Conservation (phyloP, 2,329 filamentous ascomycete genomes). For the Neopestalotiopsis rosae region DNA sequence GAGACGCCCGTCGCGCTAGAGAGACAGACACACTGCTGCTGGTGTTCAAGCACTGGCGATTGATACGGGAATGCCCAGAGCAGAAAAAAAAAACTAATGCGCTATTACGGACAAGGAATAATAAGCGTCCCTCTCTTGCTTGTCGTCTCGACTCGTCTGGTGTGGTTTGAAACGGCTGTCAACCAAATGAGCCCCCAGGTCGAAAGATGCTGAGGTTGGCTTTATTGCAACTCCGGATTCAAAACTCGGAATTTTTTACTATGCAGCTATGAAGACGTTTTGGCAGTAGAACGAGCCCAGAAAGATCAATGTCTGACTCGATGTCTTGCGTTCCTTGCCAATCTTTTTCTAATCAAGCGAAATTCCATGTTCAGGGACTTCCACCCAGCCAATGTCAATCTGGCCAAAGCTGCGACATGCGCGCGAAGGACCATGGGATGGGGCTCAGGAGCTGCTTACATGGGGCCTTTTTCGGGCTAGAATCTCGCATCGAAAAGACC, state of each 20-base stretch:
- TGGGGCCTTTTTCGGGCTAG: not conserved
- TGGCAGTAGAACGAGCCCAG: not conserved
- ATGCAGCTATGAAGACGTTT: not conserved
- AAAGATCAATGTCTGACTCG: not conserved
- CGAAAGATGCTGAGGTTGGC: not conserved
- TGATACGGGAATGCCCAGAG: not conserved
- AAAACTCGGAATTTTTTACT: not conserved
- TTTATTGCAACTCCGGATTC: not conserved
- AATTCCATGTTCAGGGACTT: slow-evolving; percentile 8
- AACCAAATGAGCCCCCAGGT: not conserved
- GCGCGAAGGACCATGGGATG: not conserved
- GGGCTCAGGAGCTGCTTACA: not conserved
- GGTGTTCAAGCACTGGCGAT: slow-evolving; percentile 5
- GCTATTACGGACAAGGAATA: slow-evolving; percentile 9
- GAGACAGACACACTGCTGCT: slow-evolving; percentile 5
- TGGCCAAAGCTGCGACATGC: slow-evolving; percentile 7
- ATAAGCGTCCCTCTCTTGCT: not conserved
- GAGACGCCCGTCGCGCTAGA: not conserved
- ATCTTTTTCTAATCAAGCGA: slow-evolving; percentile 5
- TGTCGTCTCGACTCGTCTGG: not conserved
- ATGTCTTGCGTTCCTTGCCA: not conserved
- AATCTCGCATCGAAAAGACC: not conserved
- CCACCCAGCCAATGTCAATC: not conserved
- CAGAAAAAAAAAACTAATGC: slow-evolving; percentile 18
- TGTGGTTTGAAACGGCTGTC: not conserved